Percentiles rank a stretch among this genome's conserved stretches.
phyloP scores from a whole-genome alignment of 2,329 filamentous ascomycete species.

The Iodosphaeria phyllophila region DNA sequence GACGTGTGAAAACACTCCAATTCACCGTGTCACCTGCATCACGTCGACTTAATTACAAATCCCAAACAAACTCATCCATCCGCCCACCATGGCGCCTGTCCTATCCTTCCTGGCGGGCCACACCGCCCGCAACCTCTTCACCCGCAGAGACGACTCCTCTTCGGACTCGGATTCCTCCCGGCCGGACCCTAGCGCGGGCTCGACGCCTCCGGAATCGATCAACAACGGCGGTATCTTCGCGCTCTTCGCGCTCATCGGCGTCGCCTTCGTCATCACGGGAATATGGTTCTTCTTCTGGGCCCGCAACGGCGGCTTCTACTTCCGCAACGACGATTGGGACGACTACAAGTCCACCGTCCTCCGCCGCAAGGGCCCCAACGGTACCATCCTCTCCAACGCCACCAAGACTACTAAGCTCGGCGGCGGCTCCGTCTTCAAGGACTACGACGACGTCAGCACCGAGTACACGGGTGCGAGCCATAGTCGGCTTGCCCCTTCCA shows the following conservation, averaged over 20 bases:
- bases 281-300: conserved; percentile 99
- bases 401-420: conserved; percentile 70
- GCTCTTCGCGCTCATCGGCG: conserved; percentile 70
- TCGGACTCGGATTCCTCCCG: conserved; percentile 11
- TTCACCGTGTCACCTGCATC: too few relatives aligned
- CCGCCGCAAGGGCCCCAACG: conserved; percentile 74
- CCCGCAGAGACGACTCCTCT: conserved; percentile 8
- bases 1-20: too few relatives aligned
- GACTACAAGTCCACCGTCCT: conserved; percentile 95
- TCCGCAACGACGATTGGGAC: conserved; percentile 78
- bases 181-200: conserved; percentile 26
- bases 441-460: conserved; percentile 33
- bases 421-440: conserved; percentile 71
- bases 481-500: conserved; percentile 18
- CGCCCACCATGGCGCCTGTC: conserved; percentile 13
- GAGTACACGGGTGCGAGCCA: conserved; percentile 19
- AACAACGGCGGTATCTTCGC: conserved; percentile 60
- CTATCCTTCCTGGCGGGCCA: conserved; percentile 12
- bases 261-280: conserved; percentile 49
- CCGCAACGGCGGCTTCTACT: conserved; percentile 86
- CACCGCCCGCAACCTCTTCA: conserved; percentile 11
- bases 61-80: conserved; percentile 1
- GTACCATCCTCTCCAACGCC: conserved; percentile 65
- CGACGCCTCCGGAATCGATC: conserved; percentile 34
- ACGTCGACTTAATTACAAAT: too few relatives aligned